Conservation (phyloP, 805 yeast species). For the Metschnikowia chrysomelidarum region DNA sequence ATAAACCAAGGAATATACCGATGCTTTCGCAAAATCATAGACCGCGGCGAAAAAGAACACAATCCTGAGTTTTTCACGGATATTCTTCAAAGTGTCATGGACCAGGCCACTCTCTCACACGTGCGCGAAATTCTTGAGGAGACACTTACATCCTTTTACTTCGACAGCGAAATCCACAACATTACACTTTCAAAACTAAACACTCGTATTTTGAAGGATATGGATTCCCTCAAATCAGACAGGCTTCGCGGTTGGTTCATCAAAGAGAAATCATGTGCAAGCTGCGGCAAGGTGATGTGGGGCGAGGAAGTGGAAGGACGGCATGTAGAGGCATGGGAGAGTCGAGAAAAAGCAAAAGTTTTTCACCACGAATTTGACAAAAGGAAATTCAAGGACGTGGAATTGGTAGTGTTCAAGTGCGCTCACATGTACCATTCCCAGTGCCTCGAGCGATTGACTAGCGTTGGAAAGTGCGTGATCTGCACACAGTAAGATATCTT, state of each 20-base stretch:
- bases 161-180: slow-evolving; percentile 57
- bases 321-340: slow-evolving; percentile 59
- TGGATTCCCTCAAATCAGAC: slow-evolving; percentile 41
- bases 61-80: slow-evolving; percentile 7
- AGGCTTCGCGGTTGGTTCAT: slow-evolving; percentile 60
- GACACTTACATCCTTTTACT: slow-evolving; percentile 59
- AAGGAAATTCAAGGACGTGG: slow-evolving; percentile 21
- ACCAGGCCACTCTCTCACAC: slow-evolving; percentile 47
- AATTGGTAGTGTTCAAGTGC: slow-evolving; percentile 58
- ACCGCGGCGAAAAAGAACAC: slow-evolving; percentile 16
- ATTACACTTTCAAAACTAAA: slow-evolving; percentile 55
- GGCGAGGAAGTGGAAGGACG: slow-evolving; percentile 55
- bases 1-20: slow-evolving; percentile 31
- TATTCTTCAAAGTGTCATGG: slow-evolving; percentile 16
- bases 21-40: slow-evolving; percentile 34
- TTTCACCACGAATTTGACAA: slow-evolving; percentile 6
- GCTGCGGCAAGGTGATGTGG: slow-evolving; percentile 73
- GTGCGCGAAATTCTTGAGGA: slow-evolving; percentile 60
- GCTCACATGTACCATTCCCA: slow-evolving; percentile 61
- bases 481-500: slow-evolving; percentile 13
- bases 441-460: slow-evolving; percentile 49
- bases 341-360: slow-evolving; percentile 22
- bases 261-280: slow-evolving; percentile 56
- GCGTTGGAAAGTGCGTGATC: slow-evolving; percentile 17
- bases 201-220: slow-evolving; percentile 49